Conservation (phyloP, 208 protist genomes). For the Leishmania major region DNA sequence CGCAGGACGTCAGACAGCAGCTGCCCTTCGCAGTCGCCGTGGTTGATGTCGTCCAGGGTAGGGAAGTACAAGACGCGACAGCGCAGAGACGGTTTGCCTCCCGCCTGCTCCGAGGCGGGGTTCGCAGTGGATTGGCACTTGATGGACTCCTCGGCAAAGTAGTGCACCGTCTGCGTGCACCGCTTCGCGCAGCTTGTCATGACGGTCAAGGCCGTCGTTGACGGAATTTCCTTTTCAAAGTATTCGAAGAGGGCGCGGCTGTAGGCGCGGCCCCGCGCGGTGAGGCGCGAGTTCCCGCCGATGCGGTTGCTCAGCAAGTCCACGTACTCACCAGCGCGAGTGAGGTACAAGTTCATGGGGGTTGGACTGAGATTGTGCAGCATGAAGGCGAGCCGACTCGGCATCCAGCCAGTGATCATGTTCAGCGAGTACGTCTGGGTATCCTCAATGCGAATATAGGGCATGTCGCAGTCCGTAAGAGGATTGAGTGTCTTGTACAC, state of each 20-base stretch:
- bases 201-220: conserved; percentile 47
- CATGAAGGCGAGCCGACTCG: conserved; percentile 84
- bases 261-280: conserved; percentile 73
- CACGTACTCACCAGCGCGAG: conserved; percentile 84
- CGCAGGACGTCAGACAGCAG: conserved; percentile 68
- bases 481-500: conserved; percentile 82
- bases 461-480: conserved; percentile 67
- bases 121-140: conserved; percentile 17
- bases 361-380: conserved; percentile 85
- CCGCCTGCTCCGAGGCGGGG: background rate
- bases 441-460: conserved; percentile 88
- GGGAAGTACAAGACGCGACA: conserved; percentile 88
- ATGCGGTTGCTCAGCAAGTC: conserved; percentile 77
- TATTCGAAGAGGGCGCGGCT: conserved; percentile 70
- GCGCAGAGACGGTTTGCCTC: conserved; percentile 29
- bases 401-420: conserved; percentile 89
- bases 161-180: conserved; percentile 79
- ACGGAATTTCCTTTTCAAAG: conserved; percentile 56
- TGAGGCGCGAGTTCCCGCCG: conserved; percentile 86
- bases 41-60: conserved; percentile 86
- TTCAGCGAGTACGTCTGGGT: conserved; percentile 76
- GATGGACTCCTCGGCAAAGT: conserved; percentile 70
- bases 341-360: conserved; percentile 80
- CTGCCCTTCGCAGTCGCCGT: conserved; percentile 87
- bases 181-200: conserved; percentile 88